phyloP scores from a whole-genome alignment of 495 filamentous ascomycete genomes.

The Penicillium cosmopolitanum region DNA sequence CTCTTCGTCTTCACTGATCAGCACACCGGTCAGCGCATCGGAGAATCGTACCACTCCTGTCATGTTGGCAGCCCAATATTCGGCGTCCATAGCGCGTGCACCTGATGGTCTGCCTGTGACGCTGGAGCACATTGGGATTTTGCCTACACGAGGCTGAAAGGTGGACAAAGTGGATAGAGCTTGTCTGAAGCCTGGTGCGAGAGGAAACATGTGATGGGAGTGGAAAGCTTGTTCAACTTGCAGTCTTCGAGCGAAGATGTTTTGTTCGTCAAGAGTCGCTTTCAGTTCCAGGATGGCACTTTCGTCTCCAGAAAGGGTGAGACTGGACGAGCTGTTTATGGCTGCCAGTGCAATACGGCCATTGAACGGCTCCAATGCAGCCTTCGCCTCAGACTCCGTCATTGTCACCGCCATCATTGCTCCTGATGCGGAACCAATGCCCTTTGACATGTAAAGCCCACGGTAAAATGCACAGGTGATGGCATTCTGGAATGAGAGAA shows the following conservation, averaged over 20 bases:
- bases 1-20: conserved; percentile 9
- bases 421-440: neutral
- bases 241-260: conserved; percentile 17
- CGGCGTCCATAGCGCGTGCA: too few species aligned
- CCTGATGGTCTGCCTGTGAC: too few species aligned
- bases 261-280: conserved; percentile 6
- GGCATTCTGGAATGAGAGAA: conserved; percentile 40
- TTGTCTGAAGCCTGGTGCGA: too few species aligned
- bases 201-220: conserved; percentile 34
- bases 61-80: conserved; percentile 26
- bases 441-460: conserved; percentile 18
- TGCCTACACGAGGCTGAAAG: neutral
- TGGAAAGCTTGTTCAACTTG: conserved; percentile 29
- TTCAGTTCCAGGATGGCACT: conserved; percentile 34
- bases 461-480: conserved; percentile 45
- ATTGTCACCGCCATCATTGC: conserved; percentile 50
- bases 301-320: conserved; percentile 49
- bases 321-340: conserved; percentile 45
- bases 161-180: conserved; percentile 3
- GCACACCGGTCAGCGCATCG: conserved; percentile 24
- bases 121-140: conserved; percentile 1
- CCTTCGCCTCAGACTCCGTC: conserved; percentile 13
- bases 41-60: conserved; percentile 32
- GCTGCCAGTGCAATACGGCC: conserved; percentile 42
- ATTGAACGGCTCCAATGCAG: conserved; percentile 16